Percentiles rank a stretch among this genome's conserved stretches.
Evolutionary conservation across 2,329 filamentous ascomycete genomes (phyloP).

Genomic region (Lasiodiplodia citricola): DNA sequence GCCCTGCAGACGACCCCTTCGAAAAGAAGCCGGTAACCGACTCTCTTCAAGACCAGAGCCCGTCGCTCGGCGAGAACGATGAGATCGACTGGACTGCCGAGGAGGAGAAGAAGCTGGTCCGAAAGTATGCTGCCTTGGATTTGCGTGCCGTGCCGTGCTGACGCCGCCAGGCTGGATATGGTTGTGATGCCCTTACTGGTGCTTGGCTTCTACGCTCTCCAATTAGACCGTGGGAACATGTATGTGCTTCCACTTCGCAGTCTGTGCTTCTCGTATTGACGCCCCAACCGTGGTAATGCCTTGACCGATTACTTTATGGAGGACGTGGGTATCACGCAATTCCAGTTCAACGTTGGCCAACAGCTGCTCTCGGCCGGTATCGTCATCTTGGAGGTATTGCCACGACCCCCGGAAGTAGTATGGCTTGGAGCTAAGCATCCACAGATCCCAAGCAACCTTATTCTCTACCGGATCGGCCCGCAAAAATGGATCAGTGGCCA

Average conservation of each 20-base stretch:
- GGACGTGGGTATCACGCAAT: slow-evolving; percentile 56
- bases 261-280: slow-evolving; percentile 1
- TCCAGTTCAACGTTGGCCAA: slow-evolving; percentile 62
- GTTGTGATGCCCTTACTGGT: slow-evolving; percentile 36
- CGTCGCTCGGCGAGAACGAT: slow-evolving; percentile 21
- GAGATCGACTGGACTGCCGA: slow-evolving; percentile 28
- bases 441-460: slow-evolving; percentile 59
- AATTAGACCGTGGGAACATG: slow-evolving; percentile 41
- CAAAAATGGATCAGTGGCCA: slow-evolving; percentile 61
- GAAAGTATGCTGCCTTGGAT: slow-evolving; percentile 24
- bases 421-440: slow-evolving; percentile 27
- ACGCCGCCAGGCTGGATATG: slow-evolving; percentile 20
- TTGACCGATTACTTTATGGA: slow-evolving; percentile 59
- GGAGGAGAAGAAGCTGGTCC: slow-evolving; percentile 27
- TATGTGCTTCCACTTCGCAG: slow-evolving; percentile 8
- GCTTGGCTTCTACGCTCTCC: slow-evolving; percentile 37
- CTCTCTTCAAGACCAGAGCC: slow-evolving; percentile 20
- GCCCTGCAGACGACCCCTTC: background rate
- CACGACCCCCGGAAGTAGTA: background rate
- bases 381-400: slow-evolving; percentile 46
- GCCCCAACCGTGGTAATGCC: slow-evolving; percentile 54
- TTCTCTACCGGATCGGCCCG: slow-evolving; percentile 59
- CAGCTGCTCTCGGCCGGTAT: slow-evolving; percentile 59
- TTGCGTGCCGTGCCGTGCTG: background rate
- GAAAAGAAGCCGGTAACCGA: slow-evolving; percentile 21